A percentile compares a stretch with the other conserved stretches of the same genome.
Evolutionary conservation across 306 rosid genomes (phyloP).

Genomic region (Glycine latifolia): DNA sequence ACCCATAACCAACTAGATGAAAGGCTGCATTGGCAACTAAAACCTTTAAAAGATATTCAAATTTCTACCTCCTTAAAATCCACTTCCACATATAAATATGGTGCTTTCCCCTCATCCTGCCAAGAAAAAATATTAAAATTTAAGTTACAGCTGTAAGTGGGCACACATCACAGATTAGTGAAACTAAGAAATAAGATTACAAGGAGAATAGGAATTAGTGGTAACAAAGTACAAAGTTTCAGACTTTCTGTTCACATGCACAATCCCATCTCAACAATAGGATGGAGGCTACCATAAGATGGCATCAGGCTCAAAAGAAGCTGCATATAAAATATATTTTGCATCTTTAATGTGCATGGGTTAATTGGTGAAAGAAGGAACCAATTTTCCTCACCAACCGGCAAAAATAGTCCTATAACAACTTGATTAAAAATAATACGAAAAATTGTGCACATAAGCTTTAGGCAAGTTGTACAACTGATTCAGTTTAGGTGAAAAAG

Average conservation of each 20-base stretch:
- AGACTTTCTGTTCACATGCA: background rate
- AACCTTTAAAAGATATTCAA: conserved; percentile 34
- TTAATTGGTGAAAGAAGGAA: conserved; percentile 27
- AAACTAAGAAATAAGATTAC: background rate
- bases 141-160: conserved; percentile 32
- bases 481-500: conserved; percentile 14
- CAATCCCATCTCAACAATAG: too few species aligned
- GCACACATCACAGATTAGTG: conserved; percentile 8
- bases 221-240: conserved; percentile 2
- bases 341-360: conserved; percentile 30
- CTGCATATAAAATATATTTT: background rate
- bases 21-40: conserved; percentile 39
- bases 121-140: conserved; percentile 34
- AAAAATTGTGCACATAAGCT: background rate
- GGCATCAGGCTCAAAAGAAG: background rate
- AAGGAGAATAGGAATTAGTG: conserved; percentile 8
- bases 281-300: background rate
- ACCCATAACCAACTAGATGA: conserved; percentile 26
- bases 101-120: conserved; percentile 90
- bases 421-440: background rate
- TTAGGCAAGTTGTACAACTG: background rate
- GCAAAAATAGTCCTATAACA: background rate
- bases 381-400: background rate
- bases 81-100: conserved; percentile 82
- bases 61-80: conserved; percentile 88